Base-by-base conservation (phyloP, 495 filamentous ascomycete species). In the Podospora fimiseda region DNA sequence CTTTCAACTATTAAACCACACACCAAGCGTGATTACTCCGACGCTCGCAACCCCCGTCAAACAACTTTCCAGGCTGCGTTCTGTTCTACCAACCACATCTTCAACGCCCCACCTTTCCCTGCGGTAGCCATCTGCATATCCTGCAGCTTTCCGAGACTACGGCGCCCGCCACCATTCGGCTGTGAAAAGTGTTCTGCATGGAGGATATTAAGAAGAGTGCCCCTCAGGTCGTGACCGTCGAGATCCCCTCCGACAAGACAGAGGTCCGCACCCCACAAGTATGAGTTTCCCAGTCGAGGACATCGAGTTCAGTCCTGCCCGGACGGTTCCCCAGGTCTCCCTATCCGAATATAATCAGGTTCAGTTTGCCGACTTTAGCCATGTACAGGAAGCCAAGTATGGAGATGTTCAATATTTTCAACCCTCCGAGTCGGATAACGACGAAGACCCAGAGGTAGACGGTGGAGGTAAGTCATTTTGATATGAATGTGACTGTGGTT, bases 281-380 rank as follows among this genome's bases (percentile, higher is more conserved):
- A 71, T 71, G 68, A 71, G 49, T 53, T 41, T 50, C 55, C 60
- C 63, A 56, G 53, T 55, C 63, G 52, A 53, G 40, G 64, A 62
- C 46, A 65, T 72, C 50, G 53, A 70, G 48, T 69, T 67, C 60
- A 73, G 63, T 64, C 66, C 68, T 47, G 60, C 62, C 21, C 67
- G 71, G 64, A 22, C 59, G 30, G 68, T 58, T 60, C 62, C 52
- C 46, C 51, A 57, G 50, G 62, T 50, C 60, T 53, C 61, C 56
- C 55, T 65, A 56, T 55, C 72, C 48, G 59, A 67, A 51, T 69
- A 64, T 57, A 57, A 67, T 56, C 52, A 71, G 55, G 61, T 75
- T 48, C 61, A 69, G 61, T 71, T 64, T 60, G 64, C 71, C 60
- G 60, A 75, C 59, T 73, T 60, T 61, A 63, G 56, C 55, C 19